Evolutionary conservation across 73 alveolate genomes (phyloP).

Genomic region (Paramecium octaurelia): DNA sequence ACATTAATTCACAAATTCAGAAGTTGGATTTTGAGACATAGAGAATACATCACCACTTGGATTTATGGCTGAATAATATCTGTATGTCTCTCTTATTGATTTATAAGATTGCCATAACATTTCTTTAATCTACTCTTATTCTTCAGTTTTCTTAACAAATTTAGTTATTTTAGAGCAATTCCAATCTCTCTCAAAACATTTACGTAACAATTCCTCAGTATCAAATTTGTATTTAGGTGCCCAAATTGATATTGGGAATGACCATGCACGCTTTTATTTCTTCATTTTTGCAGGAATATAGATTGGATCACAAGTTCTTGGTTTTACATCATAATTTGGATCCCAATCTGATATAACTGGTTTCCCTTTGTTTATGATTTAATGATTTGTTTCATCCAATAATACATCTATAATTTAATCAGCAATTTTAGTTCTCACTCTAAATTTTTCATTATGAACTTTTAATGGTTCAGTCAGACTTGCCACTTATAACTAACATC

Average conservation of each 20-base stretch:
- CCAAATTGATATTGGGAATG: slow-evolving; percentile 54
- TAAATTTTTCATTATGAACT: slow-evolving; percentile 16
- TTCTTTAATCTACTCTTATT: slow-evolving; percentile 33
- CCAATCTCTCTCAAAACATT: slow-evolving; percentile 59
- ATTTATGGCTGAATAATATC: slow-evolving; percentile 9
- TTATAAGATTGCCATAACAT: slow-evolving; percentile 36
- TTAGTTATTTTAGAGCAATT: slow-evolving; percentile 24
- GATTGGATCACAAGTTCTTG: slow-evolving; percentile 51
- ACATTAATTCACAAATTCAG: slow-evolving; percentile 31
- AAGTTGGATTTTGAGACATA: slow-evolving; percentile 30
- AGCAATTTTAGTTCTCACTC: neutral
- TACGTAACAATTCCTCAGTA: slow-evolving; percentile 28
- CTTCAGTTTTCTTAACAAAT: slow-evolving; percentile 49
- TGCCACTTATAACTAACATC: neutral
- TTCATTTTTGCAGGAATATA: slow-evolving; percentile 51
- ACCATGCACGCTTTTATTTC: slow-evolving; percentile 37
- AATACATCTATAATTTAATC: slow-evolving; percentile 34
- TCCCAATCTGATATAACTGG: slow-evolving; percentile 43
- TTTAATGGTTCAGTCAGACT: slow-evolving; percentile 26
- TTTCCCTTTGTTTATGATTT: neutral
- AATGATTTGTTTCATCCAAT: slow-evolving; percentile 29
- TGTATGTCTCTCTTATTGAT: slow-evolving; percentile 46
- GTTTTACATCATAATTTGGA: slow-evolving; percentile 25
- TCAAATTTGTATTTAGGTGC: slow-evolving; percentile 56
- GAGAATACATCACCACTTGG: slow-evolving; percentile 59